Conservation (phyloP, 257 asterid genomes). For the Leonotis leonurus region DNA sequence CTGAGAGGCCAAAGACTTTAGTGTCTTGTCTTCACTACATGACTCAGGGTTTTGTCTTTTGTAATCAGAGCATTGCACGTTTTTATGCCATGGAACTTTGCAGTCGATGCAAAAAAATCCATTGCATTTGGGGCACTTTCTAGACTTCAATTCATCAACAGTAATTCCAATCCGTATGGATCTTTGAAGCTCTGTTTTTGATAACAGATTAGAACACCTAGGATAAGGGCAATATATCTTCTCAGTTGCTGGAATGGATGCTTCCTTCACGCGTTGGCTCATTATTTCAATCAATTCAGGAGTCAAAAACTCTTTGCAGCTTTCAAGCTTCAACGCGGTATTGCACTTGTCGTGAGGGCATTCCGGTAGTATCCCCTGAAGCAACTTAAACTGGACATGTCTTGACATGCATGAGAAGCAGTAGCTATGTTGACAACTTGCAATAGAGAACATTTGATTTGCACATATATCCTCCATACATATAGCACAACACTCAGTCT, state of each 20-base stretch:
- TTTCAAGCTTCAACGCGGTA: constrained; percentile 32
- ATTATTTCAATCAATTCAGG: constrained; percentile 37
- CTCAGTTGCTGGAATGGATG: constrained; percentile 36
- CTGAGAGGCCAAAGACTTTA: constrained; percentile 40
- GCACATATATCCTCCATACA: constrained; percentile 40
- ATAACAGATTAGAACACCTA: constrained; percentile 45
- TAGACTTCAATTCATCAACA: background rate
- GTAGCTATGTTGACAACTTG: constrained; percentile 44
- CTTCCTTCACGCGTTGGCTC: constrained; percentile 48
- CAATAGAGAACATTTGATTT: constrained; percentile 34
- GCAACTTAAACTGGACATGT: constrained; percentile 50
- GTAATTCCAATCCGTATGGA: background rate
- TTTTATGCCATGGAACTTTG: constrained; percentile 53
- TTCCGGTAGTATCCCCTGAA: constrained; percentile 37
- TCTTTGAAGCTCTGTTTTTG: constrained; percentile 28
- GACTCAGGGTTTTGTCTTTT: constrained; percentile 26
- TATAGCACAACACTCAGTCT: constrained; percentile 34
- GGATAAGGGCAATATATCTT: constrained; percentile 55
- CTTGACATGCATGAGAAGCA: constrained; percentile 45
- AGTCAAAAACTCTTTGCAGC: constrained; percentile 35
- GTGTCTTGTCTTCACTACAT: constrained; percentile 33
- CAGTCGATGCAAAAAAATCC: constrained; percentile 44
- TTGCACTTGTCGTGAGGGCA: constrained; percentile 48
- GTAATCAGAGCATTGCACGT: constrained; percentile 31
- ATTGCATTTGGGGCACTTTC: constrained; percentile 44